Conservation (phyloP, 108 stramenopile species). For the Discostella pseudostelligera region DNA sequence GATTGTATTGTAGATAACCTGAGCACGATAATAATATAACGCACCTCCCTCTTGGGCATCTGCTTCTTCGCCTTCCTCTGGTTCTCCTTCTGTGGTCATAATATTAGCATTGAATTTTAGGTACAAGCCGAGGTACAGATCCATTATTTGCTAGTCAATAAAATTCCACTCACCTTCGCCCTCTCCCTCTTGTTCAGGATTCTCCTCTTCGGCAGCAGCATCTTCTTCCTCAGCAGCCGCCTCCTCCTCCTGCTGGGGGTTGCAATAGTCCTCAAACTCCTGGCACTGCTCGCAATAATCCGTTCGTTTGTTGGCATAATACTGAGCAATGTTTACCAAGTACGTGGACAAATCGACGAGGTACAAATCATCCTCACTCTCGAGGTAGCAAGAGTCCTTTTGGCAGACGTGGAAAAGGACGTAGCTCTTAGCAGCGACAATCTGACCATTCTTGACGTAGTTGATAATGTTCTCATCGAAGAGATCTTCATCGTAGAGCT, state of each 20-base stretch:
- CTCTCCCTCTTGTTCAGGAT: slow-evolving; percentile 5
- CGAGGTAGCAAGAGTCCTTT: slow-evolving; percentile 21
- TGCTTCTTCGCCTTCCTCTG: slow-evolving; percentile 5
- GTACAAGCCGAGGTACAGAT: too few species aligned
- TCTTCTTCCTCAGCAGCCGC: slow-evolving; percentile 3
- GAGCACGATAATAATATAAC: neutral
- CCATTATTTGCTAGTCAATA: too few species aligned
- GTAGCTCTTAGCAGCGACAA: slow-evolving; percentile 24
- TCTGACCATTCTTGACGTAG: slow-evolving; percentile 19
- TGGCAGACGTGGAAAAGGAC: slow-evolving; percentile 33
- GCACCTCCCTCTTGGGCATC: slow-evolving; percentile 10
- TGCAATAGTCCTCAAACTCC: slow-evolving; percentile 18
- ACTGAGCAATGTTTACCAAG: slow-evolving; percentile 27
- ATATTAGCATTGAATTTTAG: neutral
- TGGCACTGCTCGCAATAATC: slow-evolving; percentile 49
- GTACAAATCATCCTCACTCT: slow-evolving; percentile 41
- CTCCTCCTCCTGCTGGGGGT: slow-evolving; percentile 9
- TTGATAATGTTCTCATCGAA: slow-evolving; percentile 21
- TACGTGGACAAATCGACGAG: slow-evolving; percentile 46
- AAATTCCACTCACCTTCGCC: slow-evolving; percentile 3
- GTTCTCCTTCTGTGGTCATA: neutral
- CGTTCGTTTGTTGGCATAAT: slow-evolving; percentile 36
- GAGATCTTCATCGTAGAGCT: slow-evolving; percentile 20
- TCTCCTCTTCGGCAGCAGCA: neutral
- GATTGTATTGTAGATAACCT: neutral